These are phyloP conservation scores for Lentinula novae-zelandiae DNA, from an alignment of 1,284 basidiomycete species.

Conservation along the genomic window DNA sequence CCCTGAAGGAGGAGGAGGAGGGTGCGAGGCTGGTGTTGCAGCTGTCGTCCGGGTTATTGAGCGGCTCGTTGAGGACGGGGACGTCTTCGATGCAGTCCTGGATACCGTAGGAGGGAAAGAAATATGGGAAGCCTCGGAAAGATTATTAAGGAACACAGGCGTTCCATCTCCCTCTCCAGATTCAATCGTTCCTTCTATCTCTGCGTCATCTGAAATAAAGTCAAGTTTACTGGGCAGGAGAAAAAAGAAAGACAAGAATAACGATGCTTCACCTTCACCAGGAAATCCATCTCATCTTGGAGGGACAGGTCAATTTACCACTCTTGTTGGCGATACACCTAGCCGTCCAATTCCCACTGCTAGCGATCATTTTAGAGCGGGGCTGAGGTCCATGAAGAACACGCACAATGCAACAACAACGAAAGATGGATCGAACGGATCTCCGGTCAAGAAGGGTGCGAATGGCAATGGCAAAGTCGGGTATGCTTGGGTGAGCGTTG, in stretches of 20 bases:
- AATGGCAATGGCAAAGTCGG: conserved; percentile 43
- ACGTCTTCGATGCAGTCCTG: conserved; percentile 73
- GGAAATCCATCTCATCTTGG: conserved; percentile 18
- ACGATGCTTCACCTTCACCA: conserved; percentile 4
- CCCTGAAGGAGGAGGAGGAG: conserved; percentile 5
- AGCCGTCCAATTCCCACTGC: conserved; percentile 61
- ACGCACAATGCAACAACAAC: conserved; percentile 12
- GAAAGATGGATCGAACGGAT: conserved; percentile 19
- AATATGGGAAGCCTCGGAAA: conserved; percentile 69
- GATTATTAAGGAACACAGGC: conserved; percentile 41
- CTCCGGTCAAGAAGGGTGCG: conserved; percentile 21
- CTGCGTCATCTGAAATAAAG: conserved; percentile 25
- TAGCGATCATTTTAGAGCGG: conserved; percentile 67
- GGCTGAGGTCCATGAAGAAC: conserved; percentile 55
- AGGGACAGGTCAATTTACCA: conserved; percentile 60
- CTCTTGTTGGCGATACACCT: conserved; percentile 66
- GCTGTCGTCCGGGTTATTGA: conserved; percentile 54
- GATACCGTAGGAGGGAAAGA: conserved; percentile 78
- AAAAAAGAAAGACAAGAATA: conserved; percentile 1
- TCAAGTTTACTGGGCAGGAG: conserved; percentile 16
- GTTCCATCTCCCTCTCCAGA: conserved; percentile 3
- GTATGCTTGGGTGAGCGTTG: conserved; percentile 72
- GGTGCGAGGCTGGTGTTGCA: conserved; percentile 26
- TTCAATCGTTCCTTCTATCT: background rate
- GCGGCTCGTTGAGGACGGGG: conserved; percentile 47